Percentiles rank a stretch among this genome's conserved stretches.
Evolutionary conservation across 73 alveolate genomes (phyloP).

Genomic region (Uronychia binucleata): DNA sequence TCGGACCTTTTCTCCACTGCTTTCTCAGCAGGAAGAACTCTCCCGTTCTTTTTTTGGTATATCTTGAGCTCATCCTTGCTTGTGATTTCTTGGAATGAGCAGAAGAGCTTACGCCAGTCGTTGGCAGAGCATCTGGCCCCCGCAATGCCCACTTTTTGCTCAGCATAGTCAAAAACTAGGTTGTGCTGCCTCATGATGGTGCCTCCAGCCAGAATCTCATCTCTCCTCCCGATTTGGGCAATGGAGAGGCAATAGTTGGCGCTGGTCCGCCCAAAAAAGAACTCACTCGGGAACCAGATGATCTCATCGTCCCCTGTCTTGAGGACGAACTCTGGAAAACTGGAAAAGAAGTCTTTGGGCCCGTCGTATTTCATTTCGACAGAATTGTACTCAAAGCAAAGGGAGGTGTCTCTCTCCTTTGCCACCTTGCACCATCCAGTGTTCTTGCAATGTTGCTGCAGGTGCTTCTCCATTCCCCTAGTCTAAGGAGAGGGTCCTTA

Average conservation of each 20-base stretch:
- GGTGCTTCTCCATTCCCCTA: conserved; percentile 14
- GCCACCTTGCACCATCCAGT: conserved; percentile 34
- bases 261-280: conserved; percentile 46
- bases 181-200: conserved; percentile 77
- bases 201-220: conserved; percentile 72
- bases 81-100: too few species aligned
- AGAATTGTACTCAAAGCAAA: conserved; percentile 26
- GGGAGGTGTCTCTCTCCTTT: not conserved
- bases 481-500: conserved; percentile 15
- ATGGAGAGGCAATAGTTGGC: conserved; percentile 63
- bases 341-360: conserved; percentile 35
- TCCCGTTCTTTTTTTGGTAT: too few species aligned
- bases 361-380: conserved; percentile 7
- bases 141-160: conserved; percentile 71
- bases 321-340: conserved; percentile 67
- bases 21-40: too few species aligned
- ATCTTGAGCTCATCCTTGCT: not conserved
- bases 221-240: conserved; percentile 42
- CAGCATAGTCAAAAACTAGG: conserved; percentile 69
- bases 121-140: conserved; percentile 74
- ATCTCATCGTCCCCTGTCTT: conserved; percentile 31
- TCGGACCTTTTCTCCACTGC: too few species aligned
- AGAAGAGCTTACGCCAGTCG: too few species aligned
- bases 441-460: conserved; percentile 23
- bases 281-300: conserved; percentile 82